Base-by-base conservation (phyloP, 1,284 basidiomycete genomes). In the Jaminaea rosea region DNA sequence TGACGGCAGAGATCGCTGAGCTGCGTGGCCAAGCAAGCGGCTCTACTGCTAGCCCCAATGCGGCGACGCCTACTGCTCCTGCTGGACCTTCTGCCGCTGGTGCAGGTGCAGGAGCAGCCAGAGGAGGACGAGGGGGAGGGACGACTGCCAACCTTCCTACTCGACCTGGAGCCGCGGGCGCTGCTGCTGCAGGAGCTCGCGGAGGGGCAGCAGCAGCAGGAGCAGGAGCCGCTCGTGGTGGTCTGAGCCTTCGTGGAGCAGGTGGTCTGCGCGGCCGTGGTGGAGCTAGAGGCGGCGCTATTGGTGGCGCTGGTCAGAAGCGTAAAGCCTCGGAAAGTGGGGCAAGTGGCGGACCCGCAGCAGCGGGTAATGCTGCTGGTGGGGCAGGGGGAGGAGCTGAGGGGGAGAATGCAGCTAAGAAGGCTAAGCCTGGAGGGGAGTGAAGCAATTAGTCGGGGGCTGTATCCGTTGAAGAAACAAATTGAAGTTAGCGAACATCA, bases 1-100 rank as follows among this genome's bases (percentile, higher is more conserved):
- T 73, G 36, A 64, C 61, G 2, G 59, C 60, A 24, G 63, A 72
- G 58, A 55, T 73, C n/a, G 59, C 60, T 5, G 52, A 62, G 32
- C 55, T 71, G 50, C 67, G 71, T 56, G 59, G 62, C n/a, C 56
- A 65, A 48, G 39, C 56, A 36, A 41, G 46, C 19, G 39, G 51
- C 41, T 47, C 53, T 5, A 47, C 53, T 13, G 45, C 11, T 52
- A 28, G n/a, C 15, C 7, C 39, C 11, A 26, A 42, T 10, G 48
- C 32, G 5, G 39, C 50, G 4, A 29, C 53, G n/a, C 11, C 19
- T 19, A 9, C 51, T 4, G 15, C 52, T 3, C 9, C 52, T 21
- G 10, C 54, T 9, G 55, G 51, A 19, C 27, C 54, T 26, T 10
- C 49, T 11, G n/a, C 34, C 4, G 21, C 34, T 10, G 34, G n/a